Conservation (phyloP, 352 stramenopile species). For the Phytophthora foliorum region DNA sequence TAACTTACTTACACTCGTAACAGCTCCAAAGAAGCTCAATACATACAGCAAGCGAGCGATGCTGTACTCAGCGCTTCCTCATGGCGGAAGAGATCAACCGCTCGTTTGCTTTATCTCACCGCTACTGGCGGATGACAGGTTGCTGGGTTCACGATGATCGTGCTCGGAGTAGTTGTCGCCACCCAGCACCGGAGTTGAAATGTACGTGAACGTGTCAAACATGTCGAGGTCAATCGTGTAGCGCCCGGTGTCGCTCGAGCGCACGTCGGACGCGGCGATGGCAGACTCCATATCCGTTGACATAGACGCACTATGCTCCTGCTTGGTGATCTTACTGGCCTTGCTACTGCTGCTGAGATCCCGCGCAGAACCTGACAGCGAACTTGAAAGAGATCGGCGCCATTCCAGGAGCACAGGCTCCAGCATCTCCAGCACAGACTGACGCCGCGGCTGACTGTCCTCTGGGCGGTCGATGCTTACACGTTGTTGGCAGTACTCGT, state of each 20-base stretch:
- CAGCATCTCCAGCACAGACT: slow-evolving; percentile 37
- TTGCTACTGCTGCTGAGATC: slow-evolving; percentile 38
- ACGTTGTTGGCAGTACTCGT: slow-evolving; percentile 31
- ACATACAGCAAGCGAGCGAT: slow-evolving; percentile 20
- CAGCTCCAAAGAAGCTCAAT: slow-evolving; percentile 23
- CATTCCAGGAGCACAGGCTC: slow-evolving; percentile 40
- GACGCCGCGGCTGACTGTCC: slow-evolving; percentile 14
- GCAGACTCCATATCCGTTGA: slow-evolving; percentile 25
- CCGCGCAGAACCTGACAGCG: slow-evolving; percentile 25
- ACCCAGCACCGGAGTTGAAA: slow-evolving; percentile 60
- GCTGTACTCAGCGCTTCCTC: slow-evolving; percentile 19
- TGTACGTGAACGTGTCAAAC: slow-evolving; percentile 62
- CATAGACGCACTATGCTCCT: slow-evolving; percentile 13
- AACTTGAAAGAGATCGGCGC: slow-evolving; percentile 38
- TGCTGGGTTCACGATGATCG: slow-evolving; percentile 39
- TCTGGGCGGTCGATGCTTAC: slow-evolving; percentile 20
- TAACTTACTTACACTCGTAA: slow-evolving; percentile 34
- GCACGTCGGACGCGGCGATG: slow-evolving; percentile 4
- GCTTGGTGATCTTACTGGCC: slow-evolving; percentile 24
- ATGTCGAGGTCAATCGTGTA: slow-evolving; percentile 61
- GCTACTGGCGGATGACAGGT: slow-evolving; percentile 33
- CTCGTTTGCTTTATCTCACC: slow-evolving; percentile 30
- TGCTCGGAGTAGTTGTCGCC: slow-evolving; percentile 35
- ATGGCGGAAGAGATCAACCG: slow-evolving; percentile 20
- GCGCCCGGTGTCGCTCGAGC: slow-evolving; percentile 23